Conservation (phyloP, 2,329 filamentous ascomycete species). For the Penicillium occitanis region DNA sequence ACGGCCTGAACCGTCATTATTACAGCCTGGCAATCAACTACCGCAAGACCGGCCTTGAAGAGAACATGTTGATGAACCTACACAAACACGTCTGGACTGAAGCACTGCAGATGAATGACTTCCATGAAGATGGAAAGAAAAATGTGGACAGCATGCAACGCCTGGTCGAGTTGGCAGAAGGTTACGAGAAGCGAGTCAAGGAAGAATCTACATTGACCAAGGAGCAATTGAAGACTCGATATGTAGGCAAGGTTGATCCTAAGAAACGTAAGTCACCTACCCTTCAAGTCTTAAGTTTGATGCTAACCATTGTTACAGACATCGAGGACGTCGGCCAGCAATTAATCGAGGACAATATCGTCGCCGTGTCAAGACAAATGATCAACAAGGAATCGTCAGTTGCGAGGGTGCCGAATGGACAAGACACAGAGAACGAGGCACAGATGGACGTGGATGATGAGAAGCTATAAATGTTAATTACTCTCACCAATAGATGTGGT, state of each 20-base stretch:
- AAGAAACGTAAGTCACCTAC: slow-evolving; percentile 72
- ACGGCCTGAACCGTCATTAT: slow-evolving; percentile 97
- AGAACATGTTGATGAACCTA: slow-evolving; percentile 99
- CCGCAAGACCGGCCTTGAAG: slow-evolving; percentile 92
- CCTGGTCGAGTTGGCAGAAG: slow-evolving; percentile 84
- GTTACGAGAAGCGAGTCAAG: slow-evolving; percentile 98
- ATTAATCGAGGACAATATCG: slow-evolving; percentile 98
- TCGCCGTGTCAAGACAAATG: slow-evolving; percentile 97
- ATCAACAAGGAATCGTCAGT: slow-evolving; percentile 98
- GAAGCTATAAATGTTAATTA: slow-evolving; percentile 40
- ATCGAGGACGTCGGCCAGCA: slow-evolving; percentile 94
- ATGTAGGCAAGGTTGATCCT: slow-evolving; percentile 96
- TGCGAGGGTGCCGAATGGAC: slow-evolving; percentile 59
- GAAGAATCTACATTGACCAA: slow-evolving; percentile 97
- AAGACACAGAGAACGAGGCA: slow-evolving; percentile 49
- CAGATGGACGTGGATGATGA: slow-evolving; percentile 73
- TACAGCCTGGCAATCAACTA: slow-evolving; percentile 99
- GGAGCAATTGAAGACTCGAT: slow-evolving; percentile 97
- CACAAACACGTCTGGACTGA: slow-evolving; percentile 99
- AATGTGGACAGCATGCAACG: slow-evolving; percentile 88
- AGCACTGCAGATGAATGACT: slow-evolving; percentile 94
- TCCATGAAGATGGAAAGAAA: slow-evolving; percentile 75
- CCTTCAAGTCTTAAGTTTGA: background rate
- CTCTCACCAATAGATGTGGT: slow-evolving; percentile 12
- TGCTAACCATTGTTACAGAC: slow-evolving; percentile 45